Conservation (phyloP, 768 basidiomycete species). For the Leccinum longicurvipes region DNA sequence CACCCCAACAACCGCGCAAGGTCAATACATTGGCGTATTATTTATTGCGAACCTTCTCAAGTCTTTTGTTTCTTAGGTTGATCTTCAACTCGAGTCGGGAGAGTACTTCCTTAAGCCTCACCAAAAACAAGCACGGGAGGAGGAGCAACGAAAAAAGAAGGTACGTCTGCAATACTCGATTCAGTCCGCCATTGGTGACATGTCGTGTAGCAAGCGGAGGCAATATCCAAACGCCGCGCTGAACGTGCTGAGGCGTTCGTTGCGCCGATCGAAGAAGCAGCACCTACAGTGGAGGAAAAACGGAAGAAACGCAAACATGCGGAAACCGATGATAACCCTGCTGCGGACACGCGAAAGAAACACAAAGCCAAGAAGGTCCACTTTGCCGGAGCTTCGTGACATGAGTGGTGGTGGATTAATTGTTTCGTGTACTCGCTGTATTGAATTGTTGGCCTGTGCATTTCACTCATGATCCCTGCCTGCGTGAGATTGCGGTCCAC, state of each 20-base stretch:
- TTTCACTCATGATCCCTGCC: background rate
- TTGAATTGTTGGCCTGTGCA: background rate
- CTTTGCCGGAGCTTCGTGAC: conserved; percentile 14
- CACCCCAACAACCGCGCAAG: conserved; percentile 90
- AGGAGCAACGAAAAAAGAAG: conserved; percentile 72
- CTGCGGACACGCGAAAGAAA: conserved; percentile 39
- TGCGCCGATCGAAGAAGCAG: conserved; percentile 78
- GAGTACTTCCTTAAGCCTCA: conserved; percentile 95
- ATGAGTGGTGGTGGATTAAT: background rate
- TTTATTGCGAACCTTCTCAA: conserved; percentile 4
- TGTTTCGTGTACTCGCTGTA: conserved; percentile 10
- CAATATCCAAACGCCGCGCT: conserved; percentile 63
- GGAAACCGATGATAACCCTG: conserved; percentile 36
- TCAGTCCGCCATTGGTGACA: background rate
- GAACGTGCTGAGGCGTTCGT: conserved; percentile 86
- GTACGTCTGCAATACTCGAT: background rate
- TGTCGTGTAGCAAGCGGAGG: conserved; percentile 67
- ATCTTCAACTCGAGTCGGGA: conserved; percentile 92
- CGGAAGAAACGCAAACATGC: conserved; percentile 52
- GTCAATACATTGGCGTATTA: conserved; percentile 36
- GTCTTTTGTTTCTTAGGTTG: conserved; percentile 50
- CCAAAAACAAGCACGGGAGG: conserved; percentile 79
- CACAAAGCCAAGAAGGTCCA: conserved; percentile 22
- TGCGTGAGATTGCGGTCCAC: background rate
- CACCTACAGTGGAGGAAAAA: conserved; percentile 75